These are phyloP conservation scores for Tephrocybe sp. DNA, from an alignment of 768 basidiomycete species.

Conservation along the genomic window DNA sequence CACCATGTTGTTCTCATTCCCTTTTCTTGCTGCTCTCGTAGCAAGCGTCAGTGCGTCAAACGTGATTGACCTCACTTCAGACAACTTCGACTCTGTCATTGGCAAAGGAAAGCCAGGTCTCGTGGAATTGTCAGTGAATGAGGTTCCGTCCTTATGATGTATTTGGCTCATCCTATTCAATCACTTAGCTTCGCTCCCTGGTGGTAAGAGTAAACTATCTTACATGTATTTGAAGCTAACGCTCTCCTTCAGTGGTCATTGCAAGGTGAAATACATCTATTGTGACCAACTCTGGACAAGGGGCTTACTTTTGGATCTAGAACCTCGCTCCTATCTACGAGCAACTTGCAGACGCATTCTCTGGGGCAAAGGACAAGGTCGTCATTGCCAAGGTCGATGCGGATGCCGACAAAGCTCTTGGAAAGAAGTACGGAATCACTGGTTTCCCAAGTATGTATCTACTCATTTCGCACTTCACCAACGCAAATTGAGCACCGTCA, in stretches of 20 bases:
- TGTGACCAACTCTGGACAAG: not conserved
- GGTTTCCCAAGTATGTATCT: conserved; percentile 80
- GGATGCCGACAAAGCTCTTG: conserved; percentile 78
- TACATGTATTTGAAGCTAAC: not conserved
- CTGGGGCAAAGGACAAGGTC: conserved; percentile 76
- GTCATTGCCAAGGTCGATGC: conserved; percentile 91
- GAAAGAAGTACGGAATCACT: conserved; percentile 72
- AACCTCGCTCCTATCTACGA: conserved; percentile 88
- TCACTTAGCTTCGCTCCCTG: conserved; percentile 88
- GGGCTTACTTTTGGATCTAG: conserved; percentile 34
- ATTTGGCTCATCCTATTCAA: conserved; percentile 24
- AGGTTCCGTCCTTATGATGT: conserved; percentile 2
- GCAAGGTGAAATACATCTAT: conserved; percentile 57
- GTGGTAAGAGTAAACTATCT: conserved; percentile 49
- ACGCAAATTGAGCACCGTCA: conserved; percentile 26
- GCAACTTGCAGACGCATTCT: conserved; percentile 85
- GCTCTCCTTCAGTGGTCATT: conserved; percentile 63
- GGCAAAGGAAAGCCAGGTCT: conserved; percentile 81
- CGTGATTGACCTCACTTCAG: conserved; percentile 73
- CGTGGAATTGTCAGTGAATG: conserved; percentile 79
- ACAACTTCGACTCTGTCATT: conserved; percentile 72
- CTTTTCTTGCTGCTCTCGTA: conserved; percentile 53
- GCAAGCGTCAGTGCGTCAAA: conserved; percentile 69
- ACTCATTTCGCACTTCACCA: not conserved
- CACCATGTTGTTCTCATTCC: conserved; percentile 59